Conservation (phyloP, 1,139 yeast species). For the Scheffersomyces cryptocercus region DNA sequence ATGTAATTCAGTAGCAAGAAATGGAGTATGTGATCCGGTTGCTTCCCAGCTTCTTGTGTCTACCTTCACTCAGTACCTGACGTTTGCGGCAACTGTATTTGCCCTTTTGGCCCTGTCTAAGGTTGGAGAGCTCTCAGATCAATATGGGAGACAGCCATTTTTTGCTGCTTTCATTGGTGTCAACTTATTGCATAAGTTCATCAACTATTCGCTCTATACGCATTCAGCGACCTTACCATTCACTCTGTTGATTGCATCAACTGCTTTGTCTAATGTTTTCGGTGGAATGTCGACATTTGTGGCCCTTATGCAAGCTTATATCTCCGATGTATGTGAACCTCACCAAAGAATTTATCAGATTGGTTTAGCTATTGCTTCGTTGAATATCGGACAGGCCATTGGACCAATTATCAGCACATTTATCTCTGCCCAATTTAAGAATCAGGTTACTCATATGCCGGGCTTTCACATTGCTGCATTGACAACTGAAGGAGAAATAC, state of each 20-base stretch:
- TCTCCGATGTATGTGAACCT: slow-evolving; percentile 9
- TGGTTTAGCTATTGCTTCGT: slow-evolving; percentile 9
- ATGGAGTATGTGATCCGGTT: slow-evolving; percentile 4
- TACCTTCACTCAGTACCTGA: not conserved
- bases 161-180: slow-evolving; percentile 3
- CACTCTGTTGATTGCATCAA: slow-evolving; percentile 3
- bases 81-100: not conserved
- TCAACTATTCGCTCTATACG: slow-evolving; percentile 4
- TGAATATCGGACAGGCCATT: slow-evolving; percentile 7
- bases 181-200: slow-evolving; percentile 1
- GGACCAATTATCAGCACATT: slow-evolving; percentile 10
- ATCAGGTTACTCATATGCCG: not conserved
- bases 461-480: not conserved
- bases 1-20: slow-evolving; percentile 2
- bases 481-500: not conserved
- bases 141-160: slow-evolving; percentile 9
- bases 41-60: slow-evolving; percentile 2
- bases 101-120: slow-evolving; percentile 8
- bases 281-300: slow-evolving; percentile 8
- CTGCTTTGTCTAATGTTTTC: slow-evolving; percentile 5
- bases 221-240: slow-evolving; percentile 5
- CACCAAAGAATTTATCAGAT: slow-evolving; percentile 7
- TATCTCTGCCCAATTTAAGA: not conserved
- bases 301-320: slow-evolving; percentile 9
- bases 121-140: slow-evolving; percentile 10